These are phyloP conservation scores for Botrytis cinerea DNA, from an alignment of 2,329 filamentous ascomycete species.

Conservation along the genomic window DNA sequence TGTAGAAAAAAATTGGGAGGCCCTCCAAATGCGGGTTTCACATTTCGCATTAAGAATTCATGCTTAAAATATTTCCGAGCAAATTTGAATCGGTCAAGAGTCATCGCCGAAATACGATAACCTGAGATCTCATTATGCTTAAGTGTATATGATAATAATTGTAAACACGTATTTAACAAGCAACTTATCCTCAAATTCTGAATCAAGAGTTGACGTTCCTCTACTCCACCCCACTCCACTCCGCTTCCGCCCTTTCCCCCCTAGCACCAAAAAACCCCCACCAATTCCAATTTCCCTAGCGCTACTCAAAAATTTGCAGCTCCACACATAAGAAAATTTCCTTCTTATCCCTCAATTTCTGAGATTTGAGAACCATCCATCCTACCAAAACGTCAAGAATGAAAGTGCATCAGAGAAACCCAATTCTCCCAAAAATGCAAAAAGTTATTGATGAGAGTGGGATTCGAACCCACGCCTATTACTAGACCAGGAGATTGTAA, in stretches of 20 bases:
- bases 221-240: not conserved
- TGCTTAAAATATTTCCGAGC: not conserved
- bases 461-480: conserved; percentile 21
- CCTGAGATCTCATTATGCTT: not conserved
- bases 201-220: not conserved
- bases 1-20: not conserved
- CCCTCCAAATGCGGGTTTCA: not conserved
- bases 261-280: not conserved
- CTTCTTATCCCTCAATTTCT: not conserved
- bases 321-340: not conserved
- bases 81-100: not conserved
- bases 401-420: too few relatives aligned
- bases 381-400: too few relatives aligned
- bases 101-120: not conserved
- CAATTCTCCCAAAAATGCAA: not conserved
- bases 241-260: not conserved
- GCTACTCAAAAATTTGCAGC: not conserved
- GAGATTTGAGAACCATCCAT: not conserved
- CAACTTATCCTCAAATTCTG: not conserved
- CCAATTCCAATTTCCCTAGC: not conserved
- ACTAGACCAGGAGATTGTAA: conserved; percentile 11
- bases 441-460: conserved; percentile 1
- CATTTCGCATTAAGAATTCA: not conserved
- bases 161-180: not conserved
- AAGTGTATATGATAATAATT: not conserved